Percentiles rank a stretch among this genome's conserved stretches.
Evolutionary conservation across 768 basidiomycete genomes (phyloP).

Genomic region (Candolleomyces aberdarensis): DNA sequence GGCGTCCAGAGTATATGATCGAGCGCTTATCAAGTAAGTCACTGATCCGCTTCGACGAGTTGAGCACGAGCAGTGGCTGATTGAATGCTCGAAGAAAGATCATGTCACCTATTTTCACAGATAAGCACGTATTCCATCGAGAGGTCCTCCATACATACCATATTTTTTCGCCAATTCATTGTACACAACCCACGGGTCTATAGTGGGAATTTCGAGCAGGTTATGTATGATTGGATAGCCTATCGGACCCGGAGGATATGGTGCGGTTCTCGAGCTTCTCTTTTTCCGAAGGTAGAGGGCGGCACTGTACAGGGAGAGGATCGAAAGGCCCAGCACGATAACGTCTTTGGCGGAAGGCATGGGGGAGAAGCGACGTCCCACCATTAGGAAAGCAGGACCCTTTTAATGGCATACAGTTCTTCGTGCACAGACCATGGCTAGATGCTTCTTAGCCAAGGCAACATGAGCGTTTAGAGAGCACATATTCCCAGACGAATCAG

Average conservation of each 20-base stretch:
- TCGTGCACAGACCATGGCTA: no score
- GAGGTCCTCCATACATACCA: conserved; percentile 22
- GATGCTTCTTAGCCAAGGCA: no score
- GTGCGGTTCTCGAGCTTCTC: not conserved
- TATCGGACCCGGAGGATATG: not conserved
- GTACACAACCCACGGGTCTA: conserved; percentile 43
- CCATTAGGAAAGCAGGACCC: no score
- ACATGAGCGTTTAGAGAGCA: no score
- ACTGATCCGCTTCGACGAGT: conserved; percentile 35
- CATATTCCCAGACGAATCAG: no score
- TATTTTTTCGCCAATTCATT: conserved; percentile 41
- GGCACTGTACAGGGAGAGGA: not conserved
- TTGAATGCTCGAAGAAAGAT: conserved; percentile 15
- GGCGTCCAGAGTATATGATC: conserved; percentile 43
- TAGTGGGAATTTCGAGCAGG: not conserved
- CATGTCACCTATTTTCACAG: not conserved
- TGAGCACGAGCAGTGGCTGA: conserved; percentile 45
- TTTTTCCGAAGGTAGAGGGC: not conserved
- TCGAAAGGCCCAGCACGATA: not conserved
- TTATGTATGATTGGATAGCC: not conserved
- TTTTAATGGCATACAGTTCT: no score
- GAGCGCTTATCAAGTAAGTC: conserved; percentile 48
- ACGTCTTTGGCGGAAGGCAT: no score
- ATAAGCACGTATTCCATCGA: not conserved
- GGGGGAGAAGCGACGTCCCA: no score